These are phyloP conservation scores for Lentinula guzmanii DNA, from an alignment of 768 basidiomycete genomes.

Conservation along the genomic window DNA sequence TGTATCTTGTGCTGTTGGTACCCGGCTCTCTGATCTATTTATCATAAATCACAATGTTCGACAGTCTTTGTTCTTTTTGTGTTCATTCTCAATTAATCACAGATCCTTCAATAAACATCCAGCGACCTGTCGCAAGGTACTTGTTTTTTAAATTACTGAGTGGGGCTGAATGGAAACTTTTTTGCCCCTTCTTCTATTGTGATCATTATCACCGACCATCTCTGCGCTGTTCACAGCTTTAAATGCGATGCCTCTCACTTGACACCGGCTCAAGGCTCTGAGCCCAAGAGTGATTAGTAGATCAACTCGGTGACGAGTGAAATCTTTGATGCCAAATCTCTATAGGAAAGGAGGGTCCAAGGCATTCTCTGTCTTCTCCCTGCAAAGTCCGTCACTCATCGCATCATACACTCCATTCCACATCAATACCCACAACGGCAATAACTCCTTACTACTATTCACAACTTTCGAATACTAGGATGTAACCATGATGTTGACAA, in stretches of 20 bases:
- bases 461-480: too few relatives aligned
- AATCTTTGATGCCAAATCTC: not conserved
- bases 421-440: not conserved
- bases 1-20: not conserved
- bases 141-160: not conserved
- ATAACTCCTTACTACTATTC: not conserved
- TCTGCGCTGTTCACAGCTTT: not conserved
- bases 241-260: not conserved
- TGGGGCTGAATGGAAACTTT: not conserved
- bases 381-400: not conserved
- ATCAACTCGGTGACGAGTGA: not conserved
- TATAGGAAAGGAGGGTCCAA: too few relatives aligned
- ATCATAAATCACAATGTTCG: not conserved
- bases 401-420: not conserved
- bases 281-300: too few relatives aligned
- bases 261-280: not conserved
- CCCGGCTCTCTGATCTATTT: not conserved
- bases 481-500: too few relatives aligned
- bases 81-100: not conserved
- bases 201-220: not conserved
- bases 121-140: not conserved
- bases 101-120: not conserved
- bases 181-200: not conserved
- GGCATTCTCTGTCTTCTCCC: not conserved
- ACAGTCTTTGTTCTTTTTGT: not conserved